Evolutionary conservation across 208 protist species (phyloP), one percentile per base, ranked within the genome.

Genomic region (Wallacemonas sp.): DNA sequence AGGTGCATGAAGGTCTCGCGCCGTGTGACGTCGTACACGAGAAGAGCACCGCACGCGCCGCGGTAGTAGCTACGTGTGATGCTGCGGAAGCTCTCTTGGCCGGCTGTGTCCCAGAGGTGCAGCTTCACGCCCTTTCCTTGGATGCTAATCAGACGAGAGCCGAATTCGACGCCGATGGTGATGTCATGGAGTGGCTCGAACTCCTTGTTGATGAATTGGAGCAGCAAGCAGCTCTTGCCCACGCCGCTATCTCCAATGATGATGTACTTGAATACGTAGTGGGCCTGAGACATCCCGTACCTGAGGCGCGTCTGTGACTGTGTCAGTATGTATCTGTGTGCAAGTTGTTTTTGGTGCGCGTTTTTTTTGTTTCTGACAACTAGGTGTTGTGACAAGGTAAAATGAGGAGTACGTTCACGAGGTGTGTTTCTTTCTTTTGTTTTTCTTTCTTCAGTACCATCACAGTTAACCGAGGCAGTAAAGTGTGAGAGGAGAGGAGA

Each of bases 131-230:
- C 90, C 65, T 99, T 98, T 54, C 84, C 78, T 34, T 99, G 88
- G 47, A 99, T 96, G 12, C 82, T 87, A 46, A 99, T 90, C 65
- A 97, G 96, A 39, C 98, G 89, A 0, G 98, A 96, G 19, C 98
- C 99, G 78, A 99, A 99, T 74, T 99, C 98, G 29, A 99, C 98
- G 57, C 98, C 98, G 72, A 99, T 99, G n/a, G 98, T 99, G 38
- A 99, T 78, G 76, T 99, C 98, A 71, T 99, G 98, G 33, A 99
- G 89, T 9, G 98, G 97, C 87, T 99, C 98, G 72, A 99, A 99
- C 39, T 97, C 90, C 74, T 99, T 99, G 78, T 99, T 98, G 1
- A 98, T 99, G 75, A 99, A 99, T 74, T 99, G 77, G 6, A 99
- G 87, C 4, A 99, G 85, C 38, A 99, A 78, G 71, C 98, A 99